phyloP scores from a whole-genome alignment of 108 stramenopile genomes.

The Fragilaria crotonensis region DNA sequence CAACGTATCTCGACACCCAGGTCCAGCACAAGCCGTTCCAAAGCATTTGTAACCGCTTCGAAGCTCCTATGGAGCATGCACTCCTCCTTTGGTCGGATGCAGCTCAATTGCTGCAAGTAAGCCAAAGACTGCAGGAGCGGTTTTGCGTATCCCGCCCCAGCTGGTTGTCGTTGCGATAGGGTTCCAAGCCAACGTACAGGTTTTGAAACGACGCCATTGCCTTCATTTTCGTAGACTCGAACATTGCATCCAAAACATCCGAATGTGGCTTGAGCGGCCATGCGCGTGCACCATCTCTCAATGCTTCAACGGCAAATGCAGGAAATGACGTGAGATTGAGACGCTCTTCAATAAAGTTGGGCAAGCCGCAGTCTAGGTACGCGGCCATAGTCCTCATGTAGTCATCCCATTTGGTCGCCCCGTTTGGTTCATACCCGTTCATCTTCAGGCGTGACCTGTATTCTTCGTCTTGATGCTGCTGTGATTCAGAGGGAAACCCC shows the following conservation, averaged over 20 bases:
- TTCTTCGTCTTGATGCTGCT: conserved; percentile 14
- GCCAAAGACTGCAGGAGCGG: conserved; percentile 89
- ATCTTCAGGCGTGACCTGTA: conserved; percentile 38
- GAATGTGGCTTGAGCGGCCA: conserved; percentile 80
- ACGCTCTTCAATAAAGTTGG: conserved; percentile 79
- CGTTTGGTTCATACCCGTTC: conserved; percentile 51
- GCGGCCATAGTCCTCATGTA: conserved; percentile 62
- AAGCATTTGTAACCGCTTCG: conserved; percentile 48
- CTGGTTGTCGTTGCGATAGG: conserved; percentile 66
- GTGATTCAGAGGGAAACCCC: conserved; percentile 52
- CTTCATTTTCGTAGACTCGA: conserved; percentile 56
- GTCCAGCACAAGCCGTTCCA: conserved; percentile 42
- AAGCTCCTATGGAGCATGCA: conserved; percentile 84
- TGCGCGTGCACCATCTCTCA: conserved; percentile 41
- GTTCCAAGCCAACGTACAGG: conserved; percentile 86
- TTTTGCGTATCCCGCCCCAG: conserved; percentile 62
- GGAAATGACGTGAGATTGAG: conserved; percentile 60
- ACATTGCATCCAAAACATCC: conserved; percentile 52
- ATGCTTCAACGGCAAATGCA: conserved; percentile 46
- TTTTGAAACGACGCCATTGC: conserved; percentile 89
- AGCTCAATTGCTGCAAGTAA: conserved; percentile 86
- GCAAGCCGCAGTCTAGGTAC: conserved; percentile 68
- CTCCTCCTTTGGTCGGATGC: conserved; percentile 78
- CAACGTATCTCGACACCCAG: conserved; percentile 48
- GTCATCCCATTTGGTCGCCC: conserved; percentile 53